Base-by-base conservation (phyloP, 2,329 filamentous ascomycete genomes). In the Emergomyces africanus region DNA sequence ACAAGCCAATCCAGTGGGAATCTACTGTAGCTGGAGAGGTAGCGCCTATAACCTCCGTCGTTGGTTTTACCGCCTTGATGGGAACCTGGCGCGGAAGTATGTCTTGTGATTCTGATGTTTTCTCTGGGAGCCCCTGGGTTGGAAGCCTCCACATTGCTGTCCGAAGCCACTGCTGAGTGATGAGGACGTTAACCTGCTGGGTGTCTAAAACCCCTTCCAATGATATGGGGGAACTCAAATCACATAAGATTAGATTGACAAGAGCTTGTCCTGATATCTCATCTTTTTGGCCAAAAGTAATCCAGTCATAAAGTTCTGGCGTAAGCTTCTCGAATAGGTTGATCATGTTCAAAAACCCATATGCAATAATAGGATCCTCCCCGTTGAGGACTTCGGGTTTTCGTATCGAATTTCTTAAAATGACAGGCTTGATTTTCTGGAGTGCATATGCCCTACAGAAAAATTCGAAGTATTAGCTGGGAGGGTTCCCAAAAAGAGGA, bases 1-100 rank as follows among this genome's bases (percentile, higher is more conserved):
- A 87, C 72, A 95, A 75, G 57, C 87, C 87, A 44, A 89, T 83
- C 33, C 86, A 86, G 63, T 92, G 80, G 2, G 91, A 77, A 63
- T 92, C 89, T 72, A 90, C 85, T 39, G 85, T 84, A 60, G 86
- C 82, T 57, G 85, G 84, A 0, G 87, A 87, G 66, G 94, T 89
- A 58, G 87, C 83, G 1, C 84, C 83, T 4, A 87, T 85, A 72
- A 91, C 83, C 9, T 80, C 80, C 63, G 82, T 77, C 15, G 88
- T 68, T 58, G 88, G 84, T 57, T 82, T 79, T 0, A 84, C 79
- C 61, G 88, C 79, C 58, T 84, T 77, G 12, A 85, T 77, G 1
- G 85, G 82, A 58, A 85, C 85, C 59, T 83, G 80, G 64, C 86
- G 87, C 0, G 83, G 81, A 53, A 82, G 80, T 57, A 78, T 78